Base-by-base conservation (phyloP, 257 asterid species). In the Knoxia roxburghii region DNA sequence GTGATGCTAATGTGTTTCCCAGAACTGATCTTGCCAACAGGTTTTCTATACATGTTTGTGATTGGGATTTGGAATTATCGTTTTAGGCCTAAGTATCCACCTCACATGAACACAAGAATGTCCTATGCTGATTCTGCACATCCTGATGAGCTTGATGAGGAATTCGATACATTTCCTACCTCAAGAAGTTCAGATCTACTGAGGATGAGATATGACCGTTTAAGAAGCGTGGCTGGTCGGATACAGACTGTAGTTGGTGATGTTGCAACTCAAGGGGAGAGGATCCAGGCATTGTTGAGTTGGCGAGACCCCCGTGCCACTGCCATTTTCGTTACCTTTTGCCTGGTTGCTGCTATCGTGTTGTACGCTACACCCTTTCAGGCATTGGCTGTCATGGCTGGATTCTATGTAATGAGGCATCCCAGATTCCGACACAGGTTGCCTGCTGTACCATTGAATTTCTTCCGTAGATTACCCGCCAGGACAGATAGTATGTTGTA, bases 271-370 rank as follows among this genome's bases (percentile, higher is more conserved):
- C 98, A 92, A 70, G 98, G 96, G 61, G 98, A 92, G 81, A 81
- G 97, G 76, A 55, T 89, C 35, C 98, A 84, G 73, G 98, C 93
- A 0, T 66, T 92, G 71, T 85, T 83, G 68, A 89, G 97, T 53
- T 92, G 98, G 98, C 83, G 98, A 6, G 98, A 89, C 41, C 91
- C 98, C 0, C 89, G 96, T 2, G 97, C 98, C 24, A 92, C 97
- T 5, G 77, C 77, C 33, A 75, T 92, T 65, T 92, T 73, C 68
- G 78, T 89, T 87, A 77, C 39, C 18, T 83, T 81, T 67, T 89
- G 98, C 70, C 64, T 87, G 0, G 68, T 79, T 57, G 87, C 91
- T 62, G 84, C 98, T 26, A 23, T 81, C 3, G 81, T 86, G 14
- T 35, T 87, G 51, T 92, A 92, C 53, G 61, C 72, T 7, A 80